phyloP scores from a whole-genome alignment of 441 rosid species.

The Adansonia grandidieri region DNA sequence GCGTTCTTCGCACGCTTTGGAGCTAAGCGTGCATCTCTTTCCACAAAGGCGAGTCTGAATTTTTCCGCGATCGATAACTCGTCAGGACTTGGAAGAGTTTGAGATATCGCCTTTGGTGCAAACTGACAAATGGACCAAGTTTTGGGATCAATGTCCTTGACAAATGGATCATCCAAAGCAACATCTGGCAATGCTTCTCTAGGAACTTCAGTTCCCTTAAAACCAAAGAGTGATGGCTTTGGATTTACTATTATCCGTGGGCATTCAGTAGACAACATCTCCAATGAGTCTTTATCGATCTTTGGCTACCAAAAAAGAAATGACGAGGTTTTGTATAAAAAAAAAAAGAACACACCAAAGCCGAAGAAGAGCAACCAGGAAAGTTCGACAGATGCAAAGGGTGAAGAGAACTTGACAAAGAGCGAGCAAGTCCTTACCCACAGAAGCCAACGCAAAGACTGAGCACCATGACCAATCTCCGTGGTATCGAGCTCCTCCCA shows the following conservation, averaged over 20 bases:
- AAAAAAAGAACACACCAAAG: background rate
- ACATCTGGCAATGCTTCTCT: conserved; percentile 62
- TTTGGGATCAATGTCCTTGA: conserved; percentile 65
- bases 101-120: conserved; percentile 39
- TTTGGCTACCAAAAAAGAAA: conserved; percentile 54
- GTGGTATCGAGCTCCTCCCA: conserved; percentile 87
- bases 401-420: conserved; percentile 9
- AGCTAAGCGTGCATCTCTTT: conserved; percentile 81
- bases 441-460: conserved; percentile 82
- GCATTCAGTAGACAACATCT: conserved; percentile 62
- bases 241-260: conserved; percentile 83
- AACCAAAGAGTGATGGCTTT: conserved; percentile 61
- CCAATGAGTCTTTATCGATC: conserved; percentile 65
- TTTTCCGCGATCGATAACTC: conserved; percentile 86
- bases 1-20: conserved; percentile 93
- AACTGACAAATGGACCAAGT: conserved; percentile 55
- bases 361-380: background rate
- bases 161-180: conserved; percentile 58
- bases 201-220: conserved; percentile 60
- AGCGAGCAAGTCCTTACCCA: conserved; percentile 60
- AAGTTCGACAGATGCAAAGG: background rate
- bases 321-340: background rate
- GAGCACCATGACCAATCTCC: conserved; percentile 74
- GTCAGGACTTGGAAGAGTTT: conserved; percentile 36
- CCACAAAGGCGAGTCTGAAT: conserved; percentile 80